phyloP scores from a whole-genome alignment of 2,329 filamentous ascomycete genomes.

The Calonectria ilicicola region DNA sequence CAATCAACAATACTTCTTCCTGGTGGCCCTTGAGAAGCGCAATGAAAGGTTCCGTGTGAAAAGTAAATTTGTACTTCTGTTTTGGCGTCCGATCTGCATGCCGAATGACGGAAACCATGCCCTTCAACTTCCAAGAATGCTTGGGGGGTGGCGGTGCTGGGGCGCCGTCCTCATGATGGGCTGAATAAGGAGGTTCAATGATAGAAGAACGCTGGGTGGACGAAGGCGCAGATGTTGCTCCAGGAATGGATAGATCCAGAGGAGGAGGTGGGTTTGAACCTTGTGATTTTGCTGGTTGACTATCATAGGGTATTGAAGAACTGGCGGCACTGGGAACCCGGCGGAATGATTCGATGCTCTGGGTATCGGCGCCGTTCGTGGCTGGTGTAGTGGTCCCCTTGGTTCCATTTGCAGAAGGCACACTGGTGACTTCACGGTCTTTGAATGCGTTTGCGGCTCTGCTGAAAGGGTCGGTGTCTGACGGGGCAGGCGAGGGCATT shows the following conservation, averaged over 20 bases:
- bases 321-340: conserved; percentile 43
- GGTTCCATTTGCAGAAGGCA: conserved; percentile 33
- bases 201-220: conserved; percentile 47
- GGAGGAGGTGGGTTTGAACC: conserved; percentile 51
- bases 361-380: conserved; percentile 38
- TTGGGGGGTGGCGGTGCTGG: conserved; percentile 79
- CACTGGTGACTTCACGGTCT: conserved; percentile 51
- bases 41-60: conserved; percentile 96
- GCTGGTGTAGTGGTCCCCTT: conserved; percentile 44
- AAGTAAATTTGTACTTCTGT: conserved; percentile 99
- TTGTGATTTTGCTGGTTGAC: conserved; percentile 48
- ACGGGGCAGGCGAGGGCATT: conserved; percentile 60
- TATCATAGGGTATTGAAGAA: conserved; percentile 48
- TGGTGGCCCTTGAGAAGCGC: conserved; percentile 94
- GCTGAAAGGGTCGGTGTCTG: conserved; percentile 58
- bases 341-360: conserved; percentile 39
- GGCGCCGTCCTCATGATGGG: conserved; percentile 49
- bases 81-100: conserved; percentile 98
- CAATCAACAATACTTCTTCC: conserved; percentile 94
- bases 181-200: conserved; percentile 46
- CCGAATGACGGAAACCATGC: conserved; percentile 94
- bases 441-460: conserved; percentile 49
- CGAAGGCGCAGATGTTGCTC: conserved; percentile 46
- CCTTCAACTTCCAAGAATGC: conserved; percentile 97
- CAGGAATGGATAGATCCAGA: conserved; percentile 44